These are phyloP conservation scores for Astrothelium macrocarpum DNA, from an alignment of 495 filamentous ascomycete species.

Conservation along the genomic window DNA sequence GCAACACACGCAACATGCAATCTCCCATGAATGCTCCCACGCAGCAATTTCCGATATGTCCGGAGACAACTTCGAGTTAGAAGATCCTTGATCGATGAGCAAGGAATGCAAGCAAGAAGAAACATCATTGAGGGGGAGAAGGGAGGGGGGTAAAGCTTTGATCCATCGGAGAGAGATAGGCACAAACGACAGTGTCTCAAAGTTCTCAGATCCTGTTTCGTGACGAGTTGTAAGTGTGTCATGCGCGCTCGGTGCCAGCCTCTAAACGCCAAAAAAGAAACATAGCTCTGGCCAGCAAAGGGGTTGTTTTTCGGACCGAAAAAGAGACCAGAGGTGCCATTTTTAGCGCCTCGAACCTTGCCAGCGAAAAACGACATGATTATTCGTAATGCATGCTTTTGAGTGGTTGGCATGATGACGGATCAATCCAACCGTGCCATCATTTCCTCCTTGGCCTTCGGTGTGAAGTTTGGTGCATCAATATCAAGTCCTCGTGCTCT, in stretches of 20 bases:
- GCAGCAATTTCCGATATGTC: not conserved
- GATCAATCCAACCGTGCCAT: constrained; percentile 91
- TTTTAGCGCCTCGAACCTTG: constrained; percentile 19
- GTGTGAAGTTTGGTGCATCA: constrained; percentile 68
- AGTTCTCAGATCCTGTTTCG: not conserved
- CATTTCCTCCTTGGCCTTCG: constrained; percentile 88
- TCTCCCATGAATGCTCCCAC: constrained; percentile 4
- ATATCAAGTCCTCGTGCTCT: constrained; percentile 71
- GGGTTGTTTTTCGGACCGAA: not conserved
- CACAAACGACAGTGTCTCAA: constrained; percentile 1
- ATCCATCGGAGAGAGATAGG: not conserved
- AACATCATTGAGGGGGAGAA: no score
- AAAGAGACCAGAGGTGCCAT: constrained; percentile 5
- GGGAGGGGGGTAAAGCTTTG: not conserved
- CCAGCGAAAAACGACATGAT: constrained; percentile 2
- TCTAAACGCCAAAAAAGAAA: not conserved
- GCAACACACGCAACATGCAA: constrained; percentile 2
- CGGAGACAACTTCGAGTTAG: not conserved
- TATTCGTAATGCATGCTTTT: constrained; percentile 5
- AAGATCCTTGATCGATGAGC: not conserved
- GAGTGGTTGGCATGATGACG: not conserved
- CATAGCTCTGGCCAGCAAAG: constrained; percentile 8
- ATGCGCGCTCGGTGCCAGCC: constrained; percentile 3
- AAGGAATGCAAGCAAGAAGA: constrained; percentile 1
- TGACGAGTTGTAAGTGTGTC: no score